Evolutionary conservation across 176 grass and related monocot species (phyloP).

Genomic region (Oryza nivara): DNA sequence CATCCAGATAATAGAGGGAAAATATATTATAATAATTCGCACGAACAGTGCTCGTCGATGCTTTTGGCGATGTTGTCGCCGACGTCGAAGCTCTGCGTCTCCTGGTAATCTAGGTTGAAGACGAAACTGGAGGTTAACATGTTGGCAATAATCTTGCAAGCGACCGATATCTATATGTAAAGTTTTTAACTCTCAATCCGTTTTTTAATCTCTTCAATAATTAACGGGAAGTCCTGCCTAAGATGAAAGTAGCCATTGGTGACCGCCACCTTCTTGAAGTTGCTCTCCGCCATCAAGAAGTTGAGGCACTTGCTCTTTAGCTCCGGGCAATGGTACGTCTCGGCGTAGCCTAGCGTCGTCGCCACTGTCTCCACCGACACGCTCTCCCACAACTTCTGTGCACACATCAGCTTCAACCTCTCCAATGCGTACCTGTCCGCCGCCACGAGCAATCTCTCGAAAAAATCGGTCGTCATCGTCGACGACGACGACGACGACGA

Average conservation of each 20-base stretch:
- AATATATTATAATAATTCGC: too few species aligned
- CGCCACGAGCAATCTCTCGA: constrained; percentile 9
- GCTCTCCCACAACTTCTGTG: constrained; percentile 29
- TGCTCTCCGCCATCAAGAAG: constrained; percentile 30
- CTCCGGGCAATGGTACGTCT: constrained; percentile 39
- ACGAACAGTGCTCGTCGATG: neutral
- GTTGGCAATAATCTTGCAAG: too few species aligned
- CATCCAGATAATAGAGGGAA: neutral
- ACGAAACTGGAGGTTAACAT: neutral
- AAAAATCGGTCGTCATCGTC: neutral
- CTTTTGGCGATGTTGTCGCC: too few species aligned
- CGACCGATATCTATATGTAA: too few species aligned
- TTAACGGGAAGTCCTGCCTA: constrained; percentile 2
- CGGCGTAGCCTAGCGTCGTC: constrained; percentile 31
- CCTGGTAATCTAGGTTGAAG: neutral
- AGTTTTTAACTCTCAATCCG: neutral
- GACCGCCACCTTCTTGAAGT: constrained; percentile 31
- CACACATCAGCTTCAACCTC: constrained; percentile 54
- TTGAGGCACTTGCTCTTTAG: constrained; percentile 48
- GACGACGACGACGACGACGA: too few species aligned
- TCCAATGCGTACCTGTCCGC: constrained; percentile 55
- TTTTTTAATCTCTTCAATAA: constrained; percentile 18
- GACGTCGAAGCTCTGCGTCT: neutral
- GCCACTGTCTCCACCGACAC: constrained; percentile 42
- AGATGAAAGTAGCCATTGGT: neutral